Evolutionary conservation across 257 asterid species (phyloP), one percentile per base, ranked within the genome.

Genomic region (Plantago ovata): DNA sequence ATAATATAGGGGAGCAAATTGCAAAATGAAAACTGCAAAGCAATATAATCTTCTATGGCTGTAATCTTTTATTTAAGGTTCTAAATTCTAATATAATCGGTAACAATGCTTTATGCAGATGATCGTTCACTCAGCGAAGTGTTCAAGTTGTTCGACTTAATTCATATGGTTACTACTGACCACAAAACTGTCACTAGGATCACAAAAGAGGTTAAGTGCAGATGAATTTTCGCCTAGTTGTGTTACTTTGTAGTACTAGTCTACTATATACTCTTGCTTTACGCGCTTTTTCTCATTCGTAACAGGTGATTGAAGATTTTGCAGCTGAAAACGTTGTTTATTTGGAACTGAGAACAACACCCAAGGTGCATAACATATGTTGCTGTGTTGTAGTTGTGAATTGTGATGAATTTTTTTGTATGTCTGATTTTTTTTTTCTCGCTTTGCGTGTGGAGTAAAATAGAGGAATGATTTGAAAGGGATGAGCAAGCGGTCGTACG

Each of bases 301-400:
- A 56, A 58, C 71, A 91, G 98, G 96, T 85, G 16, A 59, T 88
- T 66, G 96, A 92, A 80, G 98, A 92, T 77, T 92, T 92, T 73
- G 90, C 95, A 38, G 90, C 93, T 24, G 98, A 92, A 67, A 92
- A 84, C 65, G 98, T 88, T 63, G 82, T 83, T 51, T 88, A 92
- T 69, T 78, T 92, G 80, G 98, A 92, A 69, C 55, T 92, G 38
- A 83, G 98, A 77, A 55, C 60, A 55, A 55, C 60, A 4, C 60
- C 60, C 10, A 55, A 55, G 51, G 51, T 45, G 6, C 3, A n/a
- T 14, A 44, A 4, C 7, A 8, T n/a, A 4, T 28, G 36, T 44
- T 44, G 20, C 16, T n/a, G 9, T 45, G 21, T 45, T 45, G 16
- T n/a, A 45, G 19, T n/a, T 7, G 14, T 45, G 19, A 8, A n/a